Evolutionary conservation across 805 yeast genomes (phyloP).

Genomic region (Starmerella riodocensis): DNA sequence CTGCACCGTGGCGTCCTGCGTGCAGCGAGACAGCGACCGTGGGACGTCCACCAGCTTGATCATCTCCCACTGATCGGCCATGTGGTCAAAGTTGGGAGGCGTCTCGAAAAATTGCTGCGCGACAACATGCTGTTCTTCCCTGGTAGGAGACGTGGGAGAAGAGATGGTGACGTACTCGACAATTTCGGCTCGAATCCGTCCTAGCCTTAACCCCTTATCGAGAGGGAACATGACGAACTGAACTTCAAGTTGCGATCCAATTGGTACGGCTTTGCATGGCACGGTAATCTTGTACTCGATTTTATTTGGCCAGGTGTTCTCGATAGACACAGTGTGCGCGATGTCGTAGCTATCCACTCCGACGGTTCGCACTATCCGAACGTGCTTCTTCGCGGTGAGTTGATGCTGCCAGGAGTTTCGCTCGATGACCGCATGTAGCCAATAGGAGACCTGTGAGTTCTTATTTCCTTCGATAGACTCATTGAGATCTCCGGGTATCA

Average conservation of each 20-base stretch:
- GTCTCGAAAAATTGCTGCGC: constrained; percentile 34
- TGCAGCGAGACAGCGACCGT: constrained; percentile 53
- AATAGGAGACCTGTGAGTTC: constrained; percentile 59
- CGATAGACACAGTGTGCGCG: constrained; percentile 84
- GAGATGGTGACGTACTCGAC: constrained; percentile 49
- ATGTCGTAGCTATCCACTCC: constrained; percentile 79
- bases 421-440: constrained; percentile 67
- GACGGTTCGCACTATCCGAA: constrained; percentile 74
- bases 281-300: constrained; percentile 79
- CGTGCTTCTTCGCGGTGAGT: constrained; percentile 50
- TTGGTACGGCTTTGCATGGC: constrained; percentile 79
- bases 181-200: constrained; percentile 54
- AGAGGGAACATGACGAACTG: constrained; percentile 64
- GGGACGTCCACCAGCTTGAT: constrained; percentile 52
- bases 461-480: constrained; percentile 87
- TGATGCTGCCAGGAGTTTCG: constrained; percentile 63
- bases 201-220: constrained; percentile 64
- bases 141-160: constrained; percentile 45
- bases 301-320: constrained; percentile 89
- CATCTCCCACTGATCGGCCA: constrained; percentile 59
- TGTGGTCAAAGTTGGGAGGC: constrained; percentile 29
- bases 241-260: constrained; percentile 67
- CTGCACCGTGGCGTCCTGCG: constrained; percentile 74
- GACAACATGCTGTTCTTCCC: constrained; percentile 50
- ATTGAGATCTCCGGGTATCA: constrained; percentile 70